phyloP scores from a whole-genome alignment of 2,329 filamentous ascomycete genomes.

The Orbilia ellipsospora region DNA sequence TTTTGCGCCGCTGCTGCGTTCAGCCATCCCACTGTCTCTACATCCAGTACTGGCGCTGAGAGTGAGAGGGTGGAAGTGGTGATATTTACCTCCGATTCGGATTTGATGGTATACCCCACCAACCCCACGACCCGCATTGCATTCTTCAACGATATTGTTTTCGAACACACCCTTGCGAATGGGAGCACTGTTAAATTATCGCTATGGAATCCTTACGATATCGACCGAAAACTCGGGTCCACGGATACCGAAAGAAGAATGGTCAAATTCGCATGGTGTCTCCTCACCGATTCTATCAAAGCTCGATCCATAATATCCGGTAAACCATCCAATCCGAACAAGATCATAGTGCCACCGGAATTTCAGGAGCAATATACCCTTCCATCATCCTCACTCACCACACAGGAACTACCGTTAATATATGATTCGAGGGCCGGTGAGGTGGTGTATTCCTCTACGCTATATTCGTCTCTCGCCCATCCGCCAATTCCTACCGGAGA shows the following conservation, averaged over 20 bases:
- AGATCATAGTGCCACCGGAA: neutral
- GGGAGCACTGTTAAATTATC: conserved; percentile 20
- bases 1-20: conserved; percentile 33
- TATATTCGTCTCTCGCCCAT: conserved; percentile 11
- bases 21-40: neutral
- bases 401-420: neutral
- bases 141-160: conserved; percentile 9
- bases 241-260: conserved; percentile 3
- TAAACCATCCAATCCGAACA: neutral
- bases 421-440: conserved; percentile 37
- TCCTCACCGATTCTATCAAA: conserved; percentile 7
- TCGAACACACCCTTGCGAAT: conserved; percentile 11
- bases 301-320: conserved; percentile 2
- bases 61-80: conserved; percentile 1
- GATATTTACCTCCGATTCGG: conserved; percentile 41
- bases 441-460: conserved; percentile 27
- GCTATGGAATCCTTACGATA: conserved; percentile 28
- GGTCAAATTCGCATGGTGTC: conserved; percentile 30
- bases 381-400: neutral
- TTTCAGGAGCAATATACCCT: conserved; percentile 38
- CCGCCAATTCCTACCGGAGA: neutral
- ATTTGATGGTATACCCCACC: conserved; percentile 36
- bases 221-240: conserved; percentile 22
- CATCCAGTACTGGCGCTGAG: neutral
- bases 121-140: conserved; percentile 1